Evolutionary conservation across 2,329 filamentous ascomycete genomes (phyloP).

Genomic region (Biscogniauxia marginata): DNA sequence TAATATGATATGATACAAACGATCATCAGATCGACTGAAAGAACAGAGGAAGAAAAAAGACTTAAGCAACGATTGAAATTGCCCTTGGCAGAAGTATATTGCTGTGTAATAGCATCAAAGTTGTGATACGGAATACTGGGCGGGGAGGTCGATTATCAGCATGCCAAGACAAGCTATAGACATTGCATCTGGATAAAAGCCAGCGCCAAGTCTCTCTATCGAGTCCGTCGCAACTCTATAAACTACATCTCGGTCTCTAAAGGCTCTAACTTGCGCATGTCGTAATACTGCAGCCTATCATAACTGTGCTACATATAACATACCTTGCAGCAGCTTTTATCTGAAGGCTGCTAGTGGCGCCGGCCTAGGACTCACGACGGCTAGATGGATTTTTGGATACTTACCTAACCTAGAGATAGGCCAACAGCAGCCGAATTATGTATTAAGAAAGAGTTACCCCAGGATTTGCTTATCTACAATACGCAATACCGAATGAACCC

Average conservation of each 20-base stretch:
- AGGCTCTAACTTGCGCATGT: too few species aligned
- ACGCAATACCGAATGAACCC: constrained; percentile 5
- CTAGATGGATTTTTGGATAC: too few species aligned
- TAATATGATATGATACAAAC: too few species aligned
- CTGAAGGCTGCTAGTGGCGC: too few species aligned
- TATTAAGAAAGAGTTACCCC: neutral
- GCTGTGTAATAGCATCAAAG: neutral
- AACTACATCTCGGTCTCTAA: neutral
- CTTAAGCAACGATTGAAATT: neutral
- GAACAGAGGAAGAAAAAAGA: neutral
- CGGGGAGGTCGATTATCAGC: neutral
- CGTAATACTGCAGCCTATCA: too few species aligned
- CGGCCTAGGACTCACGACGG: too few species aligned
- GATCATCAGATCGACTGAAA: neutral
- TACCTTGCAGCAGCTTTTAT: too few species aligned
- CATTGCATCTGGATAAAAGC: neutral
- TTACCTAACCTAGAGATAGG: too few species aligned
- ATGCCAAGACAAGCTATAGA: neutral
- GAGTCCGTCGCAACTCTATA: too few species aligned
- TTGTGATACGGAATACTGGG: neutral
- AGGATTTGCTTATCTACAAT: neutral
- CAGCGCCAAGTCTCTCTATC: too few species aligned
- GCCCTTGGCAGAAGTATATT: neutral
- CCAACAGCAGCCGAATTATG: neutral
- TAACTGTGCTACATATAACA: too few species aligned